phyloP scores from a whole-genome alignment of 345 rosid genomes.

The Linum lewisii region DNA sequence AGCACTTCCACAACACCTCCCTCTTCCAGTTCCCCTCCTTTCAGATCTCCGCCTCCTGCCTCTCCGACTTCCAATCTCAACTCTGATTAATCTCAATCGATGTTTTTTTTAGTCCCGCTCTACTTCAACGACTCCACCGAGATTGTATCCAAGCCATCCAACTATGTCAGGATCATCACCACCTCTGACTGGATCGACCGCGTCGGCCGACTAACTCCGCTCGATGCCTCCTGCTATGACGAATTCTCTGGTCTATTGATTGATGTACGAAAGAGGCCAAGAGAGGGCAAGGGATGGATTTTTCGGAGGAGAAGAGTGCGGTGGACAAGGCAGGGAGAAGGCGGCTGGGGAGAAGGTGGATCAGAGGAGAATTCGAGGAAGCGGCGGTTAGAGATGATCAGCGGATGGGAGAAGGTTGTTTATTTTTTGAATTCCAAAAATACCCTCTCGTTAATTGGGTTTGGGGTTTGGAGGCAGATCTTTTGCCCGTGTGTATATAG shows the following conservation, averaged over 20 bases:
- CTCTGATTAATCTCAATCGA: constrained; percentile 23
- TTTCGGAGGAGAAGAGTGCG: no score
- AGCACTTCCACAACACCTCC: constrained; percentile 35
- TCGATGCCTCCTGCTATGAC: constrained; percentile 36
- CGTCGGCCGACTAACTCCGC: constrained; percentile 22
- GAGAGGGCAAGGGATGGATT: no score
- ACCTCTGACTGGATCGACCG: constrained; percentile 34
- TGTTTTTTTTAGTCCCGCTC: constrained; percentile 25
- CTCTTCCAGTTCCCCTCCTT: constrained; percentile 33
- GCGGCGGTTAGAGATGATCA: no score
- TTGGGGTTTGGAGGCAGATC: no score
- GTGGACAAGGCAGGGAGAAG: no score
- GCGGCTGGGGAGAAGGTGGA: no score
- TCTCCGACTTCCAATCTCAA: constrained; percentile 27
- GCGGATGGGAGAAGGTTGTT: no score
- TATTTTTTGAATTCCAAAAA: no score
- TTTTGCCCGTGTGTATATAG: no score
- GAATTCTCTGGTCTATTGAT: constrained; percentile 28
- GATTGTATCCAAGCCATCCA: constrained; percentile 28
- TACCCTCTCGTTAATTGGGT: no score
- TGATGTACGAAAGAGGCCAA: no score
- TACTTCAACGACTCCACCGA: constrained; percentile 29
- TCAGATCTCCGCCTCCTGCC: constrained; percentile 26
- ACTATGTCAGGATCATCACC: constrained; percentile 35
- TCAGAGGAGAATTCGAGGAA: no score